Evolutionary conservation across 768 basidiomycete species (phyloP), one percentile per base, ranked within the genome.

Genomic region (Candolleomyces eurysporus): DNA sequence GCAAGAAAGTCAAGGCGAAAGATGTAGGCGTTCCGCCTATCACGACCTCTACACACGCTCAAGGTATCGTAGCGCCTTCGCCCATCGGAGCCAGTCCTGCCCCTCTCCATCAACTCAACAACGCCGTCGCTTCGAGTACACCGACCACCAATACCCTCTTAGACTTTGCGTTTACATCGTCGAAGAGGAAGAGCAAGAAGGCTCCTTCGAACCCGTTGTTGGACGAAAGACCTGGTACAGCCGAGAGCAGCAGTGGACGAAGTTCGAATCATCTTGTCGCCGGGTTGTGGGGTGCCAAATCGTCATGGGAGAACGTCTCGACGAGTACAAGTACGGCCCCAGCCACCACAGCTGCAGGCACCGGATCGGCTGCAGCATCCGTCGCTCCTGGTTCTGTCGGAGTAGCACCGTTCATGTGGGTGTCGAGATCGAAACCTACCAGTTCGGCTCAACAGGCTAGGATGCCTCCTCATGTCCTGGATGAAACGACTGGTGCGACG

Each of bases 11-110:
- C 36, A 61, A 61, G 48, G 21, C 21, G 32, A 57, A 46, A 26
- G 61, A 46, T 16, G 55, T 55, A n/a, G 60, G 60, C 48, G 60
- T 57, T 5, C 61, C 54, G n/a, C 54, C 61, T 1, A 31, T 52
- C 31, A 32, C 61, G 14, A 50, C 31, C 16, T 16, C 21, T 14
- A 21, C 39, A 21, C n/a, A 26, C 10, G 54, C 46, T 3, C 54
- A 49, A 22, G 36, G 52, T 31, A 54, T 54, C 32, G 30, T 43
- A 13, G n/a, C 53, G 6, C 55, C 60, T 4, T 56, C 53, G 3
- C 54, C 22, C 6, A 54, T 54, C 54, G 45, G 54, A 42, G 36
- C 55, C 40, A 49, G 54, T 57, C 36, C 55, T 21, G 30, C 48
- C 32, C 49, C 56, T 42, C 30, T 43, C 31, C 54, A 56, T 16